Percentiles rank a stretch among this genome's conserved stretches.
Conservation (phyloP, 345 rosid species). For the Limnanthes douglasii region DNA sequence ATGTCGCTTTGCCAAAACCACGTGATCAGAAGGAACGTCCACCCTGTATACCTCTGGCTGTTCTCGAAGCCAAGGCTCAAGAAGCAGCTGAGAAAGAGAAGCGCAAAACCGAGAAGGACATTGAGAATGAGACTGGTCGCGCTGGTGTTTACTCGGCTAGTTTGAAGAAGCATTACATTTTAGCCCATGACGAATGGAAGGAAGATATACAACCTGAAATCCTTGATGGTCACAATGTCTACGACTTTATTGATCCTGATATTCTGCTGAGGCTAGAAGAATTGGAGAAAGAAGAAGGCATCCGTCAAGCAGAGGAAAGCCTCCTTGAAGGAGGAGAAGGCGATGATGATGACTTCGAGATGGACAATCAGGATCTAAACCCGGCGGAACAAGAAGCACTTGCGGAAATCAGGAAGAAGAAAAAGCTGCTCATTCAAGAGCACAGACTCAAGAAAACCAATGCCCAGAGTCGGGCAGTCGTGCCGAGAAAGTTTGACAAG, state of each 20-base stretch:
- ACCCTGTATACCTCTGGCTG: constrained; percentile 61
- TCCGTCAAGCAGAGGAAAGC: constrained; percentile 31
- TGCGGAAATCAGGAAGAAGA: constrained; percentile 59
- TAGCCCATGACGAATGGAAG: constrained; percentile 78
- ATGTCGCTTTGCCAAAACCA: constrained; percentile 78
- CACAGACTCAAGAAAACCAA: constrained; percentile 77
- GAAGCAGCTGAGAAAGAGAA: constrained; percentile 46
- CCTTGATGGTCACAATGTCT: constrained; percentile 90
- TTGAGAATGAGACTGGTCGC: constrained; percentile 91
- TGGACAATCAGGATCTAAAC: constrained; percentile 44
- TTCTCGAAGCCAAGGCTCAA: constrained; percentile 56
- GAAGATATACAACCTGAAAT: constrained; percentile 84
- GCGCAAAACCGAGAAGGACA: constrained; percentile 71
- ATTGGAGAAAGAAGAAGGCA: constrained; percentile 65
- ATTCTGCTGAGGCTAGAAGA: constrained; percentile 67
- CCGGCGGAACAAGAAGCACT: constrained; percentile 54
- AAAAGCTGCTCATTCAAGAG: constrained; percentile 43
- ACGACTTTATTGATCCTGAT: constrained; percentile 85
- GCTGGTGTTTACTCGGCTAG: constrained; percentile 91
- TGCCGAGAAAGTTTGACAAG: constrained; percentile 73
- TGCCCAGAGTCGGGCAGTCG: constrained; percentile 60
- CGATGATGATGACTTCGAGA: constrained; percentile 54
- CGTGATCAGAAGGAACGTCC: constrained; percentile 68
- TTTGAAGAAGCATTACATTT: constrained; percentile 67
- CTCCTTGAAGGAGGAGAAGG: no score